A percentile compares a stretch with the other conserved stretches of the same genome.
These are phyloP conservation scores for Talaromyces liani DNA, from an alignment of 495 filamentous ascomycete genomes.

Conservation along the genomic window DNA sequence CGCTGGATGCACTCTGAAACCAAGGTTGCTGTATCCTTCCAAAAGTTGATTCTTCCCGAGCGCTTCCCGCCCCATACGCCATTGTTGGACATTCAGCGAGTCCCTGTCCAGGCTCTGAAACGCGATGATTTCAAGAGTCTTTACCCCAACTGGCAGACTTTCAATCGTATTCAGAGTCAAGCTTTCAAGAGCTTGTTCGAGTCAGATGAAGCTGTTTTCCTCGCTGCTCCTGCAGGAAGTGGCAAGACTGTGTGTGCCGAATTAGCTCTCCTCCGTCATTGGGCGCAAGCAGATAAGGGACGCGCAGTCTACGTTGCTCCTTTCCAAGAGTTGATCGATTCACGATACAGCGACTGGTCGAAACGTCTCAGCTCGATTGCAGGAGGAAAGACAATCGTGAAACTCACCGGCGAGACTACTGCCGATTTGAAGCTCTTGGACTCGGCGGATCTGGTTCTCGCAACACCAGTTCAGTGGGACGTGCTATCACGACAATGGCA, in stretches of 20 bases:
- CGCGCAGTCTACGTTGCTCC: slow-evolving; percentile 93
- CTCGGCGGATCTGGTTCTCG: slow-evolving; percentile 82
- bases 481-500: slow-evolving; percentile 93
- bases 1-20: slow-evolving; percentile 98
- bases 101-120: slow-evolving; percentile 84
- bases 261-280: slow-evolving; percentile 83
- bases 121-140: slow-evolving; percentile 71
- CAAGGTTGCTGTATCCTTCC: slow-evolving; percentile 86
- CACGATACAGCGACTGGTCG: slow-evolving; percentile 73
- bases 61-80: slow-evolving; percentile 93
- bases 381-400: slow-evolving; percentile 87
- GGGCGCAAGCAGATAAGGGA: slow-evolving; percentile 60
- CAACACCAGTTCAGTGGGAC: slow-evolving; percentile 93
- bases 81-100: slow-evolving; percentile 80
- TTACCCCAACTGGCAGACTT: slow-evolving; percentile 79
- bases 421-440: slow-evolving; percentile 87
- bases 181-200: slow-evolving; percentile 89
- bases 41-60: slow-evolving; percentile 88
- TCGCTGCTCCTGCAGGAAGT: slow-evolving; percentile 84
- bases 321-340: slow-evolving; percentile 89
- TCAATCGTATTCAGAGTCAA: slow-evolving; percentile 97
- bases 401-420: slow-evolving; percentile 89
- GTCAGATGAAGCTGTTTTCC: slow-evolving; percentile 85
- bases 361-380: slow-evolving; percentile 61
- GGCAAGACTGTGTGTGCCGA: slow-evolving; percentile 97